phyloP scores from a whole-genome alignment of 2,329 filamentous ascomycete genomes.

The Clonostachys byssicola region DNA sequence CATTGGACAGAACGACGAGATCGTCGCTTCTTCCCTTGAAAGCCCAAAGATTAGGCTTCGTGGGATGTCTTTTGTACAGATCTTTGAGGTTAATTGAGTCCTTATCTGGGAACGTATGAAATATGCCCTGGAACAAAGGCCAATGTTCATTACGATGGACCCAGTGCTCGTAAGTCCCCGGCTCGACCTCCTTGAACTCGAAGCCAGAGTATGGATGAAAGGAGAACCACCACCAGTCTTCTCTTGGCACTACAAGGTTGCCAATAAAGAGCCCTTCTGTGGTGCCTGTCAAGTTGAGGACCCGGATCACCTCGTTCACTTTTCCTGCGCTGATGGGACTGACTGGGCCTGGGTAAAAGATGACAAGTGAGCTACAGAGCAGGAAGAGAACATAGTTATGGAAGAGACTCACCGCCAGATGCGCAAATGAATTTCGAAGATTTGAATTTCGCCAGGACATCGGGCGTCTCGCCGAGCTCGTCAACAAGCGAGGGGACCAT shows the following conservation, averaged over 20 bases:
- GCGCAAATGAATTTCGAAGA: constrained; percentile 26
- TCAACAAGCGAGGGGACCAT: constrained; percentile 28
- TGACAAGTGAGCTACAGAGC: no score
- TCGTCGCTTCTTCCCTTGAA: constrained; percentile 30
- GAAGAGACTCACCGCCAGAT: constrained; percentile 14
- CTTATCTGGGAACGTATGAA: constrained; percentile 31
- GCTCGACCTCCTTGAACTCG: constrained; percentile 22
- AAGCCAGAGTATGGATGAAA: constrained; percentile 26
- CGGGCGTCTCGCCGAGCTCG: constrained; percentile 21
- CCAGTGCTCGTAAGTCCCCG: constrained; percentile 22
- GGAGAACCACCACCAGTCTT: constrained; percentile 23
- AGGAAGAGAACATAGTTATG: no score
- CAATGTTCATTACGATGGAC: constrained; percentile 14
- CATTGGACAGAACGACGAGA: constrained; percentile 31
- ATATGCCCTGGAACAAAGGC: constrained; percentile 26
- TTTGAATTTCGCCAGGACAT: constrained; percentile 20
- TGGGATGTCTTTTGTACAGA: constrained; percentile 30
- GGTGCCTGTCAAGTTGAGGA: constrained; percentile 25
- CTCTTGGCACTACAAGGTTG: constrained; percentile 14
- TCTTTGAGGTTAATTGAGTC: constrained; percentile 38
- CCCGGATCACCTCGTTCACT: constrained; percentile 21
- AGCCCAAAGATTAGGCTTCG: constrained; percentile 21
- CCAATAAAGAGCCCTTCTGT: constrained; percentile 26
- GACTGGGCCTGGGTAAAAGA: constrained; percentile 11
- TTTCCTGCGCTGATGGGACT: constrained; percentile 16